A percentile compares a stretch with the other conserved stretches of the same genome.
Evolutionary conservation across 352 stramenopile species (phyloP).

Genomic region (Peronospora tabacina): DNA sequence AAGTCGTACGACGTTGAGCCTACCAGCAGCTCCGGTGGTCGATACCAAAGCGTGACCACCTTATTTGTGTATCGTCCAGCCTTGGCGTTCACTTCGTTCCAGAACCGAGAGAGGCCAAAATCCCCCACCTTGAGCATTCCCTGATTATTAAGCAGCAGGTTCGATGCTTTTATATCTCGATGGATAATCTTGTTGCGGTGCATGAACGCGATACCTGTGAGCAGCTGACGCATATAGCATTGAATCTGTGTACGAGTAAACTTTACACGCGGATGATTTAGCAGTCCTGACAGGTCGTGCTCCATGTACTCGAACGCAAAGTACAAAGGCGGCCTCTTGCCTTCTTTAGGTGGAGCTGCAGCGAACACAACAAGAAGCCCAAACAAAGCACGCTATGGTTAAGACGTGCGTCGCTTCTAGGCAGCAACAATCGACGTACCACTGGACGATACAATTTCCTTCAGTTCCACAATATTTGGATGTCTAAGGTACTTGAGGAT

Average conservation of each 20-base stretch:
- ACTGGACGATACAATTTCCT: constrained; percentile 90
- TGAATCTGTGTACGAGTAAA: constrained; percentile 82
- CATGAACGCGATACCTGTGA: constrained; percentile 81
- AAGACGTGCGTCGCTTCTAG: constrained; percentile 7
- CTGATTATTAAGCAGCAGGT: constrained; percentile 77
- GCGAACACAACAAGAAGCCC: not conserved
- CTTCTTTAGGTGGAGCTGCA: constrained; percentile 67
- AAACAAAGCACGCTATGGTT: constrained; percentile 9
- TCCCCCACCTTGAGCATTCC: constrained; percentile 81
- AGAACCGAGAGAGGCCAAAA: constrained; percentile 77
- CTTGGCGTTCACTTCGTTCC: constrained; percentile 81
- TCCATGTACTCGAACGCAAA: constrained; percentile 87
- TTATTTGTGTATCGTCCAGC: constrained; percentile 90
- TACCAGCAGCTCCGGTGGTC: constrained; percentile 89
- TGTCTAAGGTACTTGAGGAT: constrained; percentile 94
- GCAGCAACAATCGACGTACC: constrained; percentile 25
- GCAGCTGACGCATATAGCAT: constrained; percentile 82
- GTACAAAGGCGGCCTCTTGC: constrained; percentile 76
- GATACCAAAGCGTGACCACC: constrained; percentile 93
- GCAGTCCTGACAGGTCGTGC: constrained; percentile 70
- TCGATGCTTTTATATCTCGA: constrained; percentile 83
- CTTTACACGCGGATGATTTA: constrained; percentile 79
- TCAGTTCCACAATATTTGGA: constrained; percentile 91
- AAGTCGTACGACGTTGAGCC: constrained; percentile 89
- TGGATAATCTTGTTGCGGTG: constrained; percentile 86